These are phyloP conservation scores for Globisporangium orthogonon DNA, from an alignment of 352 stramenopile species.

Conservation along the genomic window DNA sequence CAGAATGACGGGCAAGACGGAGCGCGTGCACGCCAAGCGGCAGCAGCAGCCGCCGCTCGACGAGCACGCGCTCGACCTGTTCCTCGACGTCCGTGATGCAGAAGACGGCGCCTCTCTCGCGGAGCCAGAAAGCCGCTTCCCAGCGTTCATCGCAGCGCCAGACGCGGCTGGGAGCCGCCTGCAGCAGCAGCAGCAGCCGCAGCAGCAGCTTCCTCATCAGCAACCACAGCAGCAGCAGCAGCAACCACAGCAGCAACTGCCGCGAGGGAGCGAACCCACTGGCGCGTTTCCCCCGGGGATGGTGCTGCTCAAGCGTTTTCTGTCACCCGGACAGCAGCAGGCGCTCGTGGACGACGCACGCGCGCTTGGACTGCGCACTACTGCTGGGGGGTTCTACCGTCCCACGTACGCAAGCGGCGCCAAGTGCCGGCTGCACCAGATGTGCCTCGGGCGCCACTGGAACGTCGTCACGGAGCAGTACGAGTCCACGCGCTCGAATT, in stretches of 20 bases:
- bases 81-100: conserved; percentile 26
- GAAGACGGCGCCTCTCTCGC: conserved; percentile 1
- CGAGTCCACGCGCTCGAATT: conserved; percentile 46
- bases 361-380: conserved; percentile 24
- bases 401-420: conserved; percentile 63
- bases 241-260: no score
- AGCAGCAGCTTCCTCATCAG: background rate
- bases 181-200: background rate
- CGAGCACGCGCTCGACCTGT: conserved; percentile 62
- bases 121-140: background rate
- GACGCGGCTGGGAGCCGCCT: conserved; percentile 2
- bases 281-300: conserved; percentile 47
- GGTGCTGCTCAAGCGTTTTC: conserved; percentile 53
- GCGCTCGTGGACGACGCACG: conserved; percentile 45
- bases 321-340: conserved; percentile 45
- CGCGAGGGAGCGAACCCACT: background rate
- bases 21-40: conserved; percentile 30
- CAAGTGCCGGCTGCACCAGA: conserved; percentile 69
- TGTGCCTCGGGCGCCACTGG: conserved; percentile 66
- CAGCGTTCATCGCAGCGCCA: conserved; percentile 5
- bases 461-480: conserved; percentile 70
- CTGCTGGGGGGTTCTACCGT: conserved; percentile 48
- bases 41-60: conserved; percentile 39
- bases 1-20: conserved; percentile 22
- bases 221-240: background rate